A percentile compares a stretch with the other conserved stretches of the same genome.
phyloP scores from a whole-genome alignment of 129 eudicot genomes.

The Chrysanthemum makinoi region DNA sequence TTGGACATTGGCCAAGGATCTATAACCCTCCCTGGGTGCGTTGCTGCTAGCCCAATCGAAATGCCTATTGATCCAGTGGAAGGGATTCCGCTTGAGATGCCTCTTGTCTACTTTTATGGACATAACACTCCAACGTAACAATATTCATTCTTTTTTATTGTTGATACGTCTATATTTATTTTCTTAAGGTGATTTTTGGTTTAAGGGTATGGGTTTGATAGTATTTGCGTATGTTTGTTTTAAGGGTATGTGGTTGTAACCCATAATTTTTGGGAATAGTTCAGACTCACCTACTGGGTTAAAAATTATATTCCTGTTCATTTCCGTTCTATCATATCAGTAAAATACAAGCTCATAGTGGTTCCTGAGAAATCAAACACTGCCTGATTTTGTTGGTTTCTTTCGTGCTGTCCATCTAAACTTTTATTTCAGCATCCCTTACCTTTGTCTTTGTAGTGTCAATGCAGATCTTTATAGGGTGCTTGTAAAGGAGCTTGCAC shows the following conservation, averaged over 20 bases:
- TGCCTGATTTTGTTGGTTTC: neutral
- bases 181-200: slow-evolving; percentile 2
- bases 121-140: slow-evolving; percentile 76
- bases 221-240: neutral
- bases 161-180: slow-evolving; percentile 5
- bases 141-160: neutral
- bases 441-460: slow-evolving; percentile 46
- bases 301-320: neutral
- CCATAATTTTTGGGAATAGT: neutral
- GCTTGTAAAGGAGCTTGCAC: slow-evolving; percentile 89
- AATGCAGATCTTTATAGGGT: slow-evolving; percentile 89
- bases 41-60: slow-evolving; percentile 95
- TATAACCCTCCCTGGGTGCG: slow-evolving; percentile 80
- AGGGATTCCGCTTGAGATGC: slow-evolving; percentile 99
- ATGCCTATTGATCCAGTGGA: slow-evolving; percentile 98
- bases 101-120: slow-evolving; percentile 85
- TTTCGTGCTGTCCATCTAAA: neutral
- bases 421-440: neutral
- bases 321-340: neutral
- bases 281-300: neutral
- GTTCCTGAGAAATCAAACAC: neutral
- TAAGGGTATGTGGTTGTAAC: neutral
- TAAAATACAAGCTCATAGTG: slow-evolving; percentile 1
- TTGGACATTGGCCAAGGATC: slow-evolving; percentile 97
- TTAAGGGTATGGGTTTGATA: neutral